A percentile compares a stretch with the other conserved stretches of the same genome.
Conservation (phyloP, 208 protist genomes). For the Vickermania spadyakhi region DNA sequence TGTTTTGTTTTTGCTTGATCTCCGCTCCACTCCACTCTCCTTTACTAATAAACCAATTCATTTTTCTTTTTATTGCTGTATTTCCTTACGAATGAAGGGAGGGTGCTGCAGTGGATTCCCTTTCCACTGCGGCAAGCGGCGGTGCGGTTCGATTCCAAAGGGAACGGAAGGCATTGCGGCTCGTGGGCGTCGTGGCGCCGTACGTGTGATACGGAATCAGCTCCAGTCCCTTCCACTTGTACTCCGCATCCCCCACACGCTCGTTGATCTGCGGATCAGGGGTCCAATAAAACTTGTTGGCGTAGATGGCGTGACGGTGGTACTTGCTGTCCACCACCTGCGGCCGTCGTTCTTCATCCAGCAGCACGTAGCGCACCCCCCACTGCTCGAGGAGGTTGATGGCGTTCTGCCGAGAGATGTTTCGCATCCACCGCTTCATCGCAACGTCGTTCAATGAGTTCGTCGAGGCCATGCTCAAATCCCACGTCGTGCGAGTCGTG, state of each 20-base stretch:
- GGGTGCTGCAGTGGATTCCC: too few species aligned
- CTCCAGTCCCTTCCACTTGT: constrained; percentile 75
- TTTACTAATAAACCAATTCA: too few species aligned
- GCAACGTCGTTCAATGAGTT: constrained; percentile 49
- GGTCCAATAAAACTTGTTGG: constrained; percentile 76
- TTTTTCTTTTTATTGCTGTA: too few species aligned
- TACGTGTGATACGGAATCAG: constrained; percentile 62
- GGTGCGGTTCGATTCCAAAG: constrained; percentile 14
- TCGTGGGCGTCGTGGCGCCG: constrained; percentile 37
- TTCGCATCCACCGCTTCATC: constrained; percentile 23
- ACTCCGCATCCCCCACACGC: constrained; percentile 68
- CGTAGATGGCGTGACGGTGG: constrained; percentile 61
- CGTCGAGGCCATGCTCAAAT: constrained; percentile 29
- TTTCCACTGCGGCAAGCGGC: not conserved
- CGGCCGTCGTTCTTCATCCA: constrained; percentile 75
- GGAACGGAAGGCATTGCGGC: constrained; percentile 22
- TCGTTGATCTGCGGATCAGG: constrained; percentile 63
- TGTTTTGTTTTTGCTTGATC: not conserved
- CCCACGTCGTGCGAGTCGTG: constrained; percentile 57
- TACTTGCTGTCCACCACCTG: constrained; percentile 65
- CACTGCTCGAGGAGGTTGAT: constrained; percentile 65
- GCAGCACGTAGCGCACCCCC: constrained; percentile 71
- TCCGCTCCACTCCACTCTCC: not conserved
- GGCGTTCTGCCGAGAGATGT: constrained; percentile 52
- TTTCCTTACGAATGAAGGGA: too few species aligned